Conservation (phyloP, 202 grass and related monocot genomes). For the Hordeum pubiflorum region DNA sequence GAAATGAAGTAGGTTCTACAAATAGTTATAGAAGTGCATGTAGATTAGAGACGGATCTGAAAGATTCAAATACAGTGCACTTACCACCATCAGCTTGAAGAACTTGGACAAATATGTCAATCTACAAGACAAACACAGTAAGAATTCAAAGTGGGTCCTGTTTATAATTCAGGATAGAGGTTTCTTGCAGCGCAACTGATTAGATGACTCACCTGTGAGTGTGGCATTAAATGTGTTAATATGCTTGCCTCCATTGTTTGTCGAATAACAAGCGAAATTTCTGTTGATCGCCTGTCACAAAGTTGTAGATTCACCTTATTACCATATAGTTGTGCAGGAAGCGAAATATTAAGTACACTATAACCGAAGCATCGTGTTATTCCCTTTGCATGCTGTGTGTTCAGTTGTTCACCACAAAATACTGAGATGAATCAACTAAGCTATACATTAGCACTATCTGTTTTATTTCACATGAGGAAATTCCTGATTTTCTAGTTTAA, state of each 20-base stretch:
- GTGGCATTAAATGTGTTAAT: slow-evolving; percentile 79
- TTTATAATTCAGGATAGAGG: background rate
- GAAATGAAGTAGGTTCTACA: background rate
- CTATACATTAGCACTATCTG: background rate
- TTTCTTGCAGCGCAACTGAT: background rate
- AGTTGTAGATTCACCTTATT: background rate
- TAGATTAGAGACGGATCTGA: background rate
- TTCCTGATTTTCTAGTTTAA: background rate
- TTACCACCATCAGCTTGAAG: slow-evolving; percentile 99
- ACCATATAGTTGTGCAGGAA: background rate
- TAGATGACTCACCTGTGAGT: slow-evolving; percentile 57
- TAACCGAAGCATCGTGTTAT: background rate
- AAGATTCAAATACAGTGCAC: slow-evolving; percentile 3
- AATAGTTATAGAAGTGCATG: background rate
- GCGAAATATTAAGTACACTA: background rate
- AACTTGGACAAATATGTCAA: slow-evolving; percentile 99
- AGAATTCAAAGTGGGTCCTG: background rate
- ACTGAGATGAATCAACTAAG: background rate
- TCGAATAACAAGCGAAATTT: slow-evolving; percentile 91
- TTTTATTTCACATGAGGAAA: background rate
- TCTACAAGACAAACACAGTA: slow-evolving; percentile 42
- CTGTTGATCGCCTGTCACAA: slow-evolving; percentile 64
- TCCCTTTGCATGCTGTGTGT: no score
- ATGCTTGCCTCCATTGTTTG: slow-evolving; percentile 97
- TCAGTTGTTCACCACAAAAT: no score